Evolutionary conservation across 345 rosid species (phyloP), one percentile per base, ranked within the genome.

Genomic region (Turnera subulata): DNA sequence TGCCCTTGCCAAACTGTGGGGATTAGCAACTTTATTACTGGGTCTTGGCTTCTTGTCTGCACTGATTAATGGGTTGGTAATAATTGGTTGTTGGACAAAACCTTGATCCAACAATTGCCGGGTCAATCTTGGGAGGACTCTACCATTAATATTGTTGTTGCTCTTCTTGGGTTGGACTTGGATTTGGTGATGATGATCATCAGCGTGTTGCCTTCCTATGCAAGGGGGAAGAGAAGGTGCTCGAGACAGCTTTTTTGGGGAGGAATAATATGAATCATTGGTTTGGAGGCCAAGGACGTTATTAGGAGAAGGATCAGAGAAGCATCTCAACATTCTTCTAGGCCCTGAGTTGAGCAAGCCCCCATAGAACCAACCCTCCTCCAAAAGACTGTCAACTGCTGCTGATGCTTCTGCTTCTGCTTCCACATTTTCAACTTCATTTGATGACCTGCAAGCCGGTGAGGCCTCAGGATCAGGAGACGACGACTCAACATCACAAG

Each of bases 361-460:
- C 11, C 74, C 78, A 56, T 68, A 88, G 77, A 84, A 88, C 95
- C 95, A 88, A 40, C 71, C 74, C 33, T 85, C 83, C 37, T 85
- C 90, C 49, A 78, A 59, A 11, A 88, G 93, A 5, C 22, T 1
- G 75, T 77, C 76, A 10, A 46, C 49, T 2, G 24, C 49, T 7
- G 12, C 49, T 10, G 16, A 5, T 11, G 20, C 49, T 46, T 46
- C 1, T 18, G 23, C 35, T 29, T 29, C 35, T 3, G 35, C 51
- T 52, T 71, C 59, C 60, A 59, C 38, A 42, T n/a, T n/a, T n/a
- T n/a, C n/a, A n/a, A n/a, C n/a, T n/a, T n/a, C n/a, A n/a, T n/a
- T n/a, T n/a, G n/a, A n/a, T n/a, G n/a, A n/a, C n/a, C n/a, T n/a
- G n/a, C n/a, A n/a, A n/a, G n/a, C n/a, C n/a, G n/a, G n/a, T n/a